phyloP scores from a whole-genome alignment of 345 rosid species.

The Gossypium thurberi region DNA sequence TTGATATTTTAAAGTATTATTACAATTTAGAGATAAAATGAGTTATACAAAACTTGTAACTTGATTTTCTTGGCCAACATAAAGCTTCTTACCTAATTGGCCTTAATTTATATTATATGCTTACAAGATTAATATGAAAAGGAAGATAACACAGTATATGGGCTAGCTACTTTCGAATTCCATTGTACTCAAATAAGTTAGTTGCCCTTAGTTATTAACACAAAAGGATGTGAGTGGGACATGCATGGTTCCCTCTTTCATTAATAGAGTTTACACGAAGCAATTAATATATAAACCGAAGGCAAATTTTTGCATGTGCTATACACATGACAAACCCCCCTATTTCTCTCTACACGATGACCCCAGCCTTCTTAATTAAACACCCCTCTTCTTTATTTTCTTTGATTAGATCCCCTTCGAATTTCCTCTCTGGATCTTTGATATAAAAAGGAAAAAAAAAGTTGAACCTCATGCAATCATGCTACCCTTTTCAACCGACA shows the following conservation, averaged over 20 bases:
- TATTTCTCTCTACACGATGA: not conserved
- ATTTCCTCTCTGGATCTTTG: not conserved
- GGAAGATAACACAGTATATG: too few relatives aligned
- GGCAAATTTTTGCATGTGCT: not conserved
- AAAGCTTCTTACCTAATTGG: too few relatives aligned
- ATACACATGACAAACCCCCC: not conserved
- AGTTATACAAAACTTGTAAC: too few relatives aligned
- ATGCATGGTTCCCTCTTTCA: not conserved
- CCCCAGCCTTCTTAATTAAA: not conserved
- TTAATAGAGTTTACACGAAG: not conserved
- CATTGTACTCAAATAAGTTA: not conserved
- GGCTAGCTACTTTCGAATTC: not conserved
- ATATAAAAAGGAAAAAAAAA: not conserved
- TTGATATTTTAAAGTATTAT: too few relatives aligned
- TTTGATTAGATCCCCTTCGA: not conserved
- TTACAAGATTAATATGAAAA: too few relatives aligned
- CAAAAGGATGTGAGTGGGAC: not conserved
- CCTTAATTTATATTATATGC: too few relatives aligned
- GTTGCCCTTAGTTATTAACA: not conserved
- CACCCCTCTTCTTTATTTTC: not conserved
- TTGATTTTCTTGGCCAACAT: too few relatives aligned
- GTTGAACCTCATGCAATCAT: not conserved
- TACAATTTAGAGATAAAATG: too few relatives aligned
- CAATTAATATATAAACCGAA: not conserved
- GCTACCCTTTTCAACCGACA: not conserved